A percentile compares a stretch with the other conserved stretches of the same genome.
phyloP scores from a whole-genome alignment of 2,329 filamentous ascomycete genomes.

The Lizonia empirigonia region DNA sequence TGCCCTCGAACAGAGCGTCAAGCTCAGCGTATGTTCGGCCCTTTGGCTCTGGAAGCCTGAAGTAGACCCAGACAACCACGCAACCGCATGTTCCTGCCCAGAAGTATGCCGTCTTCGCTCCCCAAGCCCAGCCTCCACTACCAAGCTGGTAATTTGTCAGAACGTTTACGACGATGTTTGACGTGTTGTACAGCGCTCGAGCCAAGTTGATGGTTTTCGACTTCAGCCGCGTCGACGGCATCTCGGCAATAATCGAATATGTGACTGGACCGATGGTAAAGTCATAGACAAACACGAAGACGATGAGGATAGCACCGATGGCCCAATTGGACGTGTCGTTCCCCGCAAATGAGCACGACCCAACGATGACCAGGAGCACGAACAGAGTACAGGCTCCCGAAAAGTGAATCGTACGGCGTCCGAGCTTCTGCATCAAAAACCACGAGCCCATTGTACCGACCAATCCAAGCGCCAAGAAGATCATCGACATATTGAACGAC shows the following conservation, averaged over 20 bases:
- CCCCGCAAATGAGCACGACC: slow-evolving; percentile 70
- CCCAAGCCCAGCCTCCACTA: slow-evolving; percentile 76
- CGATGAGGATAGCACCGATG: slow-evolving; percentile 39
- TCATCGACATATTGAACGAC: slow-evolving; percentile 56
- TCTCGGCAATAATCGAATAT: slow-evolving; percentile 83
- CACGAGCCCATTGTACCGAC: slow-evolving; percentile 79
- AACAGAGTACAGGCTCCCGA: slow-evolving; percentile 65
- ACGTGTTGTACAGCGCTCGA: slow-evolving; percentile 74
- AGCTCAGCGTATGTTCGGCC: slow-evolving; percentile 83
- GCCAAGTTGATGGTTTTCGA: slow-evolving; percentile 89
- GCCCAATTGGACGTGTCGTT: slow-evolving; percentile 55
- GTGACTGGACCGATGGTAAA: slow-evolving; percentile 85
- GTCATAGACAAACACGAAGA: slow-evolving; percentile 73
- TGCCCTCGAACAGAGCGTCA: slow-evolving; percentile 75
- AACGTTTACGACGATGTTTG: slow-evolving; percentile 78
- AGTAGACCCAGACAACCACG: slow-evolving; percentile 78
- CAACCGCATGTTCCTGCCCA: slow-evolving; percentile 78
- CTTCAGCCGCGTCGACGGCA: slow-evolving; percentile 79
- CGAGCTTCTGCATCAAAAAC: slow-evolving; percentile 79
- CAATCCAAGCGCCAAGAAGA: slow-evolving; percentile 68
- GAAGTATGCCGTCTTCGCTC: slow-evolving; percentile 83
- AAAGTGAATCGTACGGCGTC: slow-evolving; percentile 75
- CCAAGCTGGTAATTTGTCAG: slow-evolving; percentile 60
- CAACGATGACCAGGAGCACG: slow-evolving; percentile 75
- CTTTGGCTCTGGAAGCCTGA: slow-evolving; percentile 76